Base-by-base conservation (phyloP, 2,329 filamentous ascomycete species). In the Curvularia sp. region DNA sequence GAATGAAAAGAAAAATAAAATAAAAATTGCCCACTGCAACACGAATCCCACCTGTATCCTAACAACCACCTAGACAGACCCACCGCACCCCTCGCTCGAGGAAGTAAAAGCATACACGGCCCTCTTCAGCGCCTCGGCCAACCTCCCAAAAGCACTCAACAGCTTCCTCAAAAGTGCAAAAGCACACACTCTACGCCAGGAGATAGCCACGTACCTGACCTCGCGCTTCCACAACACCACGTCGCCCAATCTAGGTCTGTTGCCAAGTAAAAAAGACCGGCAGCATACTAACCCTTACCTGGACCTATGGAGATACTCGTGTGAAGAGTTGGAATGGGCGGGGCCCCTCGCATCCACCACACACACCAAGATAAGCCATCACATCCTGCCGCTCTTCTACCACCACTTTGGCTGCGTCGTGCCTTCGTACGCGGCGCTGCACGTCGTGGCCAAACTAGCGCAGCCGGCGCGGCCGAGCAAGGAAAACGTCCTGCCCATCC, bases 351-450 rank as follows among this genome's bases (percentile, higher is more conserved):
- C 79, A 13, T 77, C 77, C 34, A 84, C 87, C 3, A 80, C 80
- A 15, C 77, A 80, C 25, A 82, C 84, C 3, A 81, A 80, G 51
- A 83, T 81, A 58, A 84, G 83, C 49, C 90, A 93, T 76, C 88
- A 89, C 66, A 80, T 91, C 6, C 81, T 92, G 8, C 89, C 89
- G 2, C 80, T 92, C 18, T 81, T 92, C 54, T 92, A 92, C 82
- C 89, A 92, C 77, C 89, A 93, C 75, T 92, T 92, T 74, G 89
- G 89, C 49, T 93, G 89, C 77, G 84, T 85, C 1, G 87, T 87
- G 19, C 90, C 90, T 0, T 86, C 84, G 9, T 88, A 89, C 73
- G 88, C 91, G 66, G 81, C 84, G 1, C 78, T 93, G 12, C 79
- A 83, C 60, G 79, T 89, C 21, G 81, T 92, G 30, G 82, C 82